Percentiles rank a stretch among this genome's conserved stretches.
Conservation (phyloP, 1,139 yeast genomes). For the Zygotorulaspora mrakii region DNA sequence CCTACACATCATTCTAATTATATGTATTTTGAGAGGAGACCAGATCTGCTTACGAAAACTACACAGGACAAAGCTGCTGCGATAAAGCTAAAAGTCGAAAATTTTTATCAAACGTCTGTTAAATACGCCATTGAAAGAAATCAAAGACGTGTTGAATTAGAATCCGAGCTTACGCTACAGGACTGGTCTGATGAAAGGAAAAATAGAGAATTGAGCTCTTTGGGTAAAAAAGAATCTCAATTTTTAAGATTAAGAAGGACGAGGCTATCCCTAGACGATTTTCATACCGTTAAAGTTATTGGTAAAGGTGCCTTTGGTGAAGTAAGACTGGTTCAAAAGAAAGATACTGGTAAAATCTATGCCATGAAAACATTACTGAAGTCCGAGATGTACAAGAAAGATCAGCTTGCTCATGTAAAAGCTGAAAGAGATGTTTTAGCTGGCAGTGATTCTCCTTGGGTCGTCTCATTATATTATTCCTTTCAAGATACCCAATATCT, state of each 20-base stretch:
- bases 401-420: constrained; percentile 78
- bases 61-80: constrained; percentile 75
- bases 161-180: constrained; percentile 60
- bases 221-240: constrained; percentile 76
- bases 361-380: constrained; percentile 80
- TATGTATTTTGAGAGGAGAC: constrained; percentile 81
- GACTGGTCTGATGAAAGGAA: constrained; percentile 72
- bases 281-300: constrained; percentile 73
- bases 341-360: constrained; percentile 76
- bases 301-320: constrained; percentile 90
- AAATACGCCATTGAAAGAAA: constrained; percentile 78
- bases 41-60: constrained; percentile 62
- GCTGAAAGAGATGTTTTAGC: constrained; percentile 85
- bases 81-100: constrained; percentile 65
- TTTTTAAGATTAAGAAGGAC: constrained; percentile 73
- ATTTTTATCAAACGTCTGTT: constrained; percentile 71
- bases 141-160: constrained; percentile 71
- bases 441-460: constrained; percentile 86
- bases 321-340: constrained; percentile 76
- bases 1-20: constrained; percentile 39
- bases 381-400: constrained; percentile 79
- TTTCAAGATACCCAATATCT: constrained; percentile 75
- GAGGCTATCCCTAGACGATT: constrained; percentile 68
- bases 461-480: constrained; percentile 73
- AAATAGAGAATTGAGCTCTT: constrained; percentile 63